These are phyloP conservation scores for Inga leiocalycina DNA, from an alignment of 306 rosid genomes.

Conservation along the genomic window DNA sequence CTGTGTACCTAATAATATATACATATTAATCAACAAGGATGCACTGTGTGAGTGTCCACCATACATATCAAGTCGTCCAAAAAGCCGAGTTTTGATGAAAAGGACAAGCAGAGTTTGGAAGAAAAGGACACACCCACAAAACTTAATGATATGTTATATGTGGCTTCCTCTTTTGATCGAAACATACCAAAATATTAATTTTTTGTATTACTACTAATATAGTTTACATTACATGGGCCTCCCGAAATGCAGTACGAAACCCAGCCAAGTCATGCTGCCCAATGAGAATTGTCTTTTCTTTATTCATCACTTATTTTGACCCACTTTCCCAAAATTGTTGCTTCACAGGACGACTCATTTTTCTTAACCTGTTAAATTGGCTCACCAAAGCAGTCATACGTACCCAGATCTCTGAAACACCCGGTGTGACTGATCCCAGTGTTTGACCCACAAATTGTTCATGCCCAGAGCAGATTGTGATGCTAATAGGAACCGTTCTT, in stretches of 20 bases:
- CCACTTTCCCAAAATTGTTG: not conserved
- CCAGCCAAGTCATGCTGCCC: too few species aligned
- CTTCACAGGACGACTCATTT: slow-evolving; percentile 42
- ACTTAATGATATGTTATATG: too few species aligned
- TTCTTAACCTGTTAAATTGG: slow-evolving; percentile 57
- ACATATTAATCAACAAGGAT: slow-evolving; percentile 8
- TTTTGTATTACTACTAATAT: too few species aligned
- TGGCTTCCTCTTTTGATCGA: not conserved
- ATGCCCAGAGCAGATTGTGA: slow-evolving; percentile 33
- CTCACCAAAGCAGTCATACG: slow-evolving; percentile 67
- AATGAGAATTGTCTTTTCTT: too few species aligned
- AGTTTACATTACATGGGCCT: not conserved
- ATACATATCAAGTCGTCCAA: not conserved
- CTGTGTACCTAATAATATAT: too few species aligned
- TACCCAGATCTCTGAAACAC: slow-evolving; percentile 62
- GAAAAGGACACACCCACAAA: slow-evolving; percentile 11
- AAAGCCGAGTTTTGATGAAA: not conserved
- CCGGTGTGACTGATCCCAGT: slow-evolving; percentile 66
- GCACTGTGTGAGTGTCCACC: slow-evolving; percentile 22
- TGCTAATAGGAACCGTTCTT: too few species aligned
- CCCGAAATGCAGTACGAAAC: not conserved
- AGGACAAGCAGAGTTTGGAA: not conserved
- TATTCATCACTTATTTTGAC: slow-evolving; percentile 33
- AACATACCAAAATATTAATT: not conserved
- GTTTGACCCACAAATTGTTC: slow-evolving; percentile 67